These are phyloP conservation scores for Lichtheimia ornata DNA, from an alignment of 371 early-diverging fungal species.

Conservation along the genomic window DNA sequence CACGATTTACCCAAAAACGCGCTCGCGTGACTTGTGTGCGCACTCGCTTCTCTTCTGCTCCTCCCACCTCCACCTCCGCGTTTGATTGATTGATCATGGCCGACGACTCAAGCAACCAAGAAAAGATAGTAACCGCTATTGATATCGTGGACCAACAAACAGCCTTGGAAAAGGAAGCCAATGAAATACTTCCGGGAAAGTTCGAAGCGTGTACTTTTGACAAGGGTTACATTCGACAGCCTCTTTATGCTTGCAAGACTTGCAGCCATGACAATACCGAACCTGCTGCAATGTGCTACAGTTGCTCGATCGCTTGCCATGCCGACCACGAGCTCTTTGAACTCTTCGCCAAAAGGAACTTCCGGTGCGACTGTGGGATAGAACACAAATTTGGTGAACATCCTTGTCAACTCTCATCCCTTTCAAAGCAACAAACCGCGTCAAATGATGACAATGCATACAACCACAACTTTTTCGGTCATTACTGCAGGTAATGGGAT, in stretches of 20 bases:
- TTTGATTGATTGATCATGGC: background rate
- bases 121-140: slow-evolving; percentile 42
- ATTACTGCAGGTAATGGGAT: slow-evolving; percentile 71
- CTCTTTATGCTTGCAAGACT: slow-evolving; percentile 84
- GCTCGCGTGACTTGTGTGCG: background rate
- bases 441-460: slow-evolving; percentile 71
- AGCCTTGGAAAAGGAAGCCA: slow-evolving; percentile 56
- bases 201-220: slow-evolving; percentile 81
- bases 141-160: slow-evolving; percentile 60
- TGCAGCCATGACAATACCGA: slow-evolving; percentile 53
- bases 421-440: slow-evolving; percentile 33
- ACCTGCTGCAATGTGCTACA: slow-evolving; percentile 77
- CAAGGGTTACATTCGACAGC: slow-evolving; percentile 77
- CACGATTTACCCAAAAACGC: background rate
- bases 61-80: background rate
- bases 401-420: slow-evolving; percentile 35
- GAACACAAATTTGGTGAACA: slow-evolving; percentile 42
- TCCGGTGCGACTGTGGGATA: slow-evolving; percentile 87
- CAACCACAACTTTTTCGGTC: slow-evolving; percentile 78
- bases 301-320: slow-evolving; percentile 83
- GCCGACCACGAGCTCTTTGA: slow-evolving; percentile 80
- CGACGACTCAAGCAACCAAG: background rate
- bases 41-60: background rate
- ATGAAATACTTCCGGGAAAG: slow-evolving; percentile 64
- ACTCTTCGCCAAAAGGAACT: slow-evolving; percentile 79